Evolutionary conservation across 352 stramenopile species (phyloP), one percentile per base, ranked within the genome.

Genomic region (Pelagophyceae sp.): DNA sequence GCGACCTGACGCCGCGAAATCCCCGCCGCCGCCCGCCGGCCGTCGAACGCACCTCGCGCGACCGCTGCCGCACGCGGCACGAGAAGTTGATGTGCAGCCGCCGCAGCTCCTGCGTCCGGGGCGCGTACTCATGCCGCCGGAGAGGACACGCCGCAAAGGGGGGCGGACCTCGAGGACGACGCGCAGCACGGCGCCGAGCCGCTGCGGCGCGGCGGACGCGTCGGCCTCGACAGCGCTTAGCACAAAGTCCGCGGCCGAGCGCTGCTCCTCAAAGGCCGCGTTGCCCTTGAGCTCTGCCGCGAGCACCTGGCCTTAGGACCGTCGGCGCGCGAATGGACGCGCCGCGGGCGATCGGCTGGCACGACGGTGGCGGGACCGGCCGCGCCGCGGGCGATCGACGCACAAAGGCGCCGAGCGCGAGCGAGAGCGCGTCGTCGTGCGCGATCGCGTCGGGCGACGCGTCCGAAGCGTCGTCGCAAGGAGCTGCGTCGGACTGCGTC

Each of bases 61-160:
- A 40, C 67, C 67, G 67, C 67, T 74, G 67, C 5, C 67, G 67
- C 67, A 58, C 33, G 15, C 67, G 67, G 67, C 67, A 74, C 1
- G 35, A 58, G 27, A 74, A 74, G 37, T 74, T 74, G 2, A 58
- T 58, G 35, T 74, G 33, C 35, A 74, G 67, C 67, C 67, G 67
- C 2, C 38, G 38, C 15, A 74, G 67, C 17, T 58, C 67, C 17
- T 31, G 20, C n/a, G n/a, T n/a, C n/a, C n/a, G n/a, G n/a, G n/a
- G n/a, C n/a, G n/a, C n/a, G n/a, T n/a, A n/a, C n/a, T n/a, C n/a
- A n/a, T n/a, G n/a, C n/a, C n/a, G n/a, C n/a, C n/a, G n/a, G n/a
- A n/a, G n/a, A n/a, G n/a, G n/a, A n/a, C n/a, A 54, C 45, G 45
- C 45, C 23, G 11, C 45, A 23, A 54, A 23, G 45, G 45, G 45